These are phyloP conservation scores for Phycomyces nitens DNA, from an alignment of 192 early-diverging fungal genomes.

Conservation along the genomic window DNA sequence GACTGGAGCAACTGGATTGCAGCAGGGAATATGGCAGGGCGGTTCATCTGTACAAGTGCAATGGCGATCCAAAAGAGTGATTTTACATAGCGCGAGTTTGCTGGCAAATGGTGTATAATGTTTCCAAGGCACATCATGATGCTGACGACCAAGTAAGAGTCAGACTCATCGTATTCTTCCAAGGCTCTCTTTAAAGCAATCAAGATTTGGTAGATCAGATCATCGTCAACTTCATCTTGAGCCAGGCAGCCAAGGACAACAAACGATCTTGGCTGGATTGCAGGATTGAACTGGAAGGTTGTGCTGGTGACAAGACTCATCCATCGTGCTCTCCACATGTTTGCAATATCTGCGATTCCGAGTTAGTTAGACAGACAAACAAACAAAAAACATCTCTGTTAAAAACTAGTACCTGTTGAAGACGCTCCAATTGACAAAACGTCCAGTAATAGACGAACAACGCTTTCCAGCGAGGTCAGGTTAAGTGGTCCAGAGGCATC, in stretches of 20 bases:
- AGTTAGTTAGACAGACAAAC: too few species aligned
- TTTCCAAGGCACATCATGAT: conserved; percentile 83
- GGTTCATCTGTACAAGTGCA: conserved; percentile 77
- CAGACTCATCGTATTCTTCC: conserved; percentile 69
- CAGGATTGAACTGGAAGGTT: conserved; percentile 88
- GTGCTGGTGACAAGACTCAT: conserved; percentile 84
- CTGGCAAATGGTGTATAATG: conserved; percentile 73
- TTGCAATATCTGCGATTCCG: conserved; percentile 60
- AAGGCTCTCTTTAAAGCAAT: conserved; percentile 79
- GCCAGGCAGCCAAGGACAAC: conserved; percentile 83
- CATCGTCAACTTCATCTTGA: conserved; percentile 84
- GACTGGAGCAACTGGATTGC: conserved; percentile 65
- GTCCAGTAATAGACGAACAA: conserved; percentile 60
- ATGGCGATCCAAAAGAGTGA: conserved; percentile 88
- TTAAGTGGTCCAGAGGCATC: conserved; percentile 41
- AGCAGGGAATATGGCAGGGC: conserved; percentile 66
- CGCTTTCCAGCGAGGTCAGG: conserved; percentile 42
- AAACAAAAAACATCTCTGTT: too few species aligned
- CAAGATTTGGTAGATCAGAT: conserved; percentile 84
- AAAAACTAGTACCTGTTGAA: conserved; percentile 59
- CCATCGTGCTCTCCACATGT: conserved; percentile 85
- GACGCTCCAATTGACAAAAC: conserved; percentile 60
- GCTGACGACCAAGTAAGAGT: conserved; percentile 70
- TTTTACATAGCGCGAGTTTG: conserved; percentile 71
- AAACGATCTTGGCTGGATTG: conserved; percentile 89